Evolutionary conservation across 495 filamentous ascomycete species (phyloP), one percentile per base, ranked within the genome.

Genomic region (Neurospora sp.): DNA sequence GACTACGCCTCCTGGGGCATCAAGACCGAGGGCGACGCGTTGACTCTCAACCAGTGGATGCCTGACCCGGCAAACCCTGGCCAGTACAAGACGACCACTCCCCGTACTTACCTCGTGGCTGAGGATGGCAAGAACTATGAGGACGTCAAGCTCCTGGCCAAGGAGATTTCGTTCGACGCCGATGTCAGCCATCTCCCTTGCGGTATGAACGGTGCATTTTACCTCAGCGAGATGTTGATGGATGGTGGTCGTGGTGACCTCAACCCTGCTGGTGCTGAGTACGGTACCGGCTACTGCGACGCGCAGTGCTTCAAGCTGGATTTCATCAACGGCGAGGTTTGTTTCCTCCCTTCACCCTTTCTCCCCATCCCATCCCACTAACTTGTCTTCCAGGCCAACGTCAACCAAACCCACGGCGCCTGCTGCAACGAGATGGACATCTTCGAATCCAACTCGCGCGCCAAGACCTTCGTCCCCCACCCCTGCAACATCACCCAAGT

Each of bases 201-300:
- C 75, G 91, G 91, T 41, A 86, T 90, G 74, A 92, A 94, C 80
- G 91, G 91, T 70, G 91, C 91, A 16, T 80, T 93, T 31, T 93
- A 93, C 79, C 84, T 93, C 7, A 84, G 87, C 4, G 79, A 87
- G 75, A 93, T 93, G 91, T 85, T 90, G 53, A 78, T 84, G 10
- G 86, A 87, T 68, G 91, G 91, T 77, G 90, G 88, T 27, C 80
- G 85, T 40, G 85, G 83, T 75, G 75, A 83, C 0, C 79, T 81
- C 68, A 93, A 93, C 84, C 85, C 86, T 45, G 91, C 90, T 5
- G 91, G 91, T 48, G 91, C 91, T 61, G 83, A 83, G 69, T 92
- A 91, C 71, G 91, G 91, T n/a, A 91, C 91, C 0, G 91, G 91
- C 0, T 93, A 93, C 79, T 93, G 91, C 75, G 91, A 93, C 79